phyloP scores from a whole-genome alignment of 2,329 filamentous ascomycete species.

The Colletotrichum sp. region DNA sequence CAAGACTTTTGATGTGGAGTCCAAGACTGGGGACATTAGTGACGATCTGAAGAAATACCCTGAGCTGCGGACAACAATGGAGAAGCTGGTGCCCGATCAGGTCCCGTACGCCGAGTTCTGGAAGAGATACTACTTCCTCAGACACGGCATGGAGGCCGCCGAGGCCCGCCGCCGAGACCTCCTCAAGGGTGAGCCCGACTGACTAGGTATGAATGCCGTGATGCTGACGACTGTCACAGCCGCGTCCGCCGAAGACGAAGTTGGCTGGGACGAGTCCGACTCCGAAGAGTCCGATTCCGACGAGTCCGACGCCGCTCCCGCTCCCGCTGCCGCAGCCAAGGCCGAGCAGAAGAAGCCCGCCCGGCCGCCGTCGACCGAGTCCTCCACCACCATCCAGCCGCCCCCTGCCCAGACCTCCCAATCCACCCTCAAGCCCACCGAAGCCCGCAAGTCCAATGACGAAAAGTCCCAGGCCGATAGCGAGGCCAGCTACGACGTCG shows the following conservation, averaged over 20 bases:
- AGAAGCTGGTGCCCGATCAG: conserved; percentile 90
- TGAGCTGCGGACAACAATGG: conserved; percentile 88
- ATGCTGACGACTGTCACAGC: conserved; percentile 44
- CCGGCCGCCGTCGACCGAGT: conserved; percentile 56
- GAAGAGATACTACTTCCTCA: conserved; percentile 93
- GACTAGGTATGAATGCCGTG: neutral
- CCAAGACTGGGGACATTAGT: conserved; percentile 84
- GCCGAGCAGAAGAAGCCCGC: conserved; percentile 26
- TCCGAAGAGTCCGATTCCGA: conserved; percentile 35
- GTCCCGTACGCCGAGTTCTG: conserved; percentile 93
- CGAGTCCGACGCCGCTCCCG: conserved; percentile 25
- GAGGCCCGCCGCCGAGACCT: conserved; percentile 88
- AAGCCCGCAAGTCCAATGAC: conserved; percentile 80
- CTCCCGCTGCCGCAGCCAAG: conserved; percentile 33
- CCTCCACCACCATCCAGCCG: conserved; percentile 65
- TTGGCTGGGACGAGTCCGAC: conserved; percentile 67
- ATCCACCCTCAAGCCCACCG: conserved; percentile 61
- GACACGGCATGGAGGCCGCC: conserved; percentile 91
- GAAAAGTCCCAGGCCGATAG: conserved; percentile 91
- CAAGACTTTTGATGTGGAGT: conserved; percentile 77
- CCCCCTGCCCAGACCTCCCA: conserved; percentile 38
- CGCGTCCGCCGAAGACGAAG: conserved; percentile 74
- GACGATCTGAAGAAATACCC: conserved; percentile 84
- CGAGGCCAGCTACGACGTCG: conserved; percentile 94
- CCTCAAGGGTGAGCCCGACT: conserved; percentile 73